Evolutionary conservation across 2,329 filamentous ascomycete genomes (phyloP).

Genomic region (Didymella glomerata): DNA sequence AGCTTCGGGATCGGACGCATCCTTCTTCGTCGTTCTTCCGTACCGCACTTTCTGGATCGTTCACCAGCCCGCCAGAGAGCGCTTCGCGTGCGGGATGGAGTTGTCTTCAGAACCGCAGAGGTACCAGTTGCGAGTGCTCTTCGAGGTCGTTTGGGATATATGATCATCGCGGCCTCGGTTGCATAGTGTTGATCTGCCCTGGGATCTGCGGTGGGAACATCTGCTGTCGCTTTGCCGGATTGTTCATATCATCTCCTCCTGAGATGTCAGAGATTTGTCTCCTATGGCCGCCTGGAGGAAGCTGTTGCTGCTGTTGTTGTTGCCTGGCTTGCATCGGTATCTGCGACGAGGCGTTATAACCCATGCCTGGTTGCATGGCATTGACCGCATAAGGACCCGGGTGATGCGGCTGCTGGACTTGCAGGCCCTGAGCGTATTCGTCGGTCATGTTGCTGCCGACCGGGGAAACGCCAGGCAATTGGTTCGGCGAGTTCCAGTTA

Average conservation of each 20-base stretch:
- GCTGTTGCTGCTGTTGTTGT: slow-evolving; percentile 33
- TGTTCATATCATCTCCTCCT: slow-evolving; percentile 60
- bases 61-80: slow-evolving; percentile 9
- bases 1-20: slow-evolving; percentile 9
- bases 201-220: slow-evolving; percentile 60
- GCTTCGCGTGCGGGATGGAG: slow-evolving; percentile 7
- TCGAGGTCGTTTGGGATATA: neutral
- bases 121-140: slow-evolving; percentile 2
- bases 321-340: slow-evolving; percentile 49
- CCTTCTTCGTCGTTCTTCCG: slow-evolving; percentile 1
- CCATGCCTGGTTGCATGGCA: slow-evolving; percentile 46
- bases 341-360: slow-evolving; percentile 52
- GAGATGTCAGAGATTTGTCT: slow-evolving; percentile 69
- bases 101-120: neutral
- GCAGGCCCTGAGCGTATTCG: slow-evolving; percentile 57
- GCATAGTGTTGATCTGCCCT: slow-evolving; percentile 59
- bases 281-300: slow-evolving; percentile 53
- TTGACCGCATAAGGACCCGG: slow-evolving; percentile 51
- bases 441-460: slow-evolving; percentile 59
- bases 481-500: slow-evolving; percentile 71
- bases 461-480: slow-evolving; percentile 66
- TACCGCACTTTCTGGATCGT: slow-evolving; percentile 1
- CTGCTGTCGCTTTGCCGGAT: slow-evolving; percentile 66
- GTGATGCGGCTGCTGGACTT: slow-evolving; percentile 47
- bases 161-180: slow-evolving; percentile 57